Conservation (phyloP, 805 yeast genomes). For the Ogataea saltuana region DNA sequence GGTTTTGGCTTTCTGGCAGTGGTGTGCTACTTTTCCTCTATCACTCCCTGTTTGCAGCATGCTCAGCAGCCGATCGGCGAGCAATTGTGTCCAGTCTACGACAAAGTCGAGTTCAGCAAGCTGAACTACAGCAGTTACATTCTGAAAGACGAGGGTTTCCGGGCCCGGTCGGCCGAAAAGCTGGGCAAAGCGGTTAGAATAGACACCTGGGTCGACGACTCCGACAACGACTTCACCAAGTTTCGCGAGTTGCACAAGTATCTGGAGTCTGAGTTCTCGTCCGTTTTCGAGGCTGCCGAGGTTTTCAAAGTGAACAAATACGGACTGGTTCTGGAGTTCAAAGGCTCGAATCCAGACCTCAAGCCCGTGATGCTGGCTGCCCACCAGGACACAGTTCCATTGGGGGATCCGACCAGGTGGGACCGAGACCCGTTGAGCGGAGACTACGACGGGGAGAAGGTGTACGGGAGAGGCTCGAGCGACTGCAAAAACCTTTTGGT, state of each 20-base stretch:
- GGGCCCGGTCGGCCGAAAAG: slow-evolving; percentile 39
- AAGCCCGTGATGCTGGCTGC: slow-evolving; percentile 73
- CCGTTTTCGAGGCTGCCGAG: slow-evolving; percentile 44
- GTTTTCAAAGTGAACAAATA: slow-evolving; percentile 59
- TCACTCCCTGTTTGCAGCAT: no score
- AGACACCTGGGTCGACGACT: slow-evolving; percentile 47
- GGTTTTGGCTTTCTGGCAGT: not conserved
- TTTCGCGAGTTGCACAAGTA: slow-evolving; percentile 45
- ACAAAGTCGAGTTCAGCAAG: slow-evolving; percentile 21
- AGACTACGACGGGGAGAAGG: slow-evolving; percentile 59
- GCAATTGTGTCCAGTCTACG: slow-evolving; percentile 30
- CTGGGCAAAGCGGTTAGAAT: slow-evolving; percentile 52
- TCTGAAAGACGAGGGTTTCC: slow-evolving; percentile 36
- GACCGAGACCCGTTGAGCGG: slow-evolving; percentile 65
- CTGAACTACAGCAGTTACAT: slow-evolving; percentile 28
- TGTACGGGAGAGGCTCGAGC: slow-evolving; percentile 78
- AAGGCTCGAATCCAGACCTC: slow-evolving; percentile 49
- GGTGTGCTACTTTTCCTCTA: not conserved
- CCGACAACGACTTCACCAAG: slow-evolving; percentile 20
- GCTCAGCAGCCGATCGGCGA: slow-evolving; percentile 12
- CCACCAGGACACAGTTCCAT: slow-evolving; percentile 83
- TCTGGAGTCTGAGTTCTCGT: slow-evolving; percentile 54
- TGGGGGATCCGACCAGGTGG: slow-evolving; percentile 66
- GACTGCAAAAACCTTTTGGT: slow-evolving; percentile 75
- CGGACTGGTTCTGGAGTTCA: slow-evolving; percentile 64